phyloP scores from a whole-genome alignment of 2,329 filamentous ascomycete species.

The Aspergillus neotritici region DNA sequence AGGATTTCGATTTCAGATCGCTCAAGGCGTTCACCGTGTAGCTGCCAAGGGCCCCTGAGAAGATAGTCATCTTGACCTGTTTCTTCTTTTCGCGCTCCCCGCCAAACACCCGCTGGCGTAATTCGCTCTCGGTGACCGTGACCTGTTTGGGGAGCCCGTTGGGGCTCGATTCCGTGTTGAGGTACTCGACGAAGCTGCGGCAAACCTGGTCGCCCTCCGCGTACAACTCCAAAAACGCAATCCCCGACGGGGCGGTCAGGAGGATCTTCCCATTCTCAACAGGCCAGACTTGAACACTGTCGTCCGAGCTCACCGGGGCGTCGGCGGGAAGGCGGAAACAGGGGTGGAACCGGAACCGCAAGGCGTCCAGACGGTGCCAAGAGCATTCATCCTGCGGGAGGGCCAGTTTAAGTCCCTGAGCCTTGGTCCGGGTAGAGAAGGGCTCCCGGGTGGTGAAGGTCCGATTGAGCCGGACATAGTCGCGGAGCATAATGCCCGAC shows the following conservation, averaged over 20 bases:
- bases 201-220: constrained; percentile 75
- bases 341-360: constrained; percentile 85
- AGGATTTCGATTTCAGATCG: constrained; percentile 63
- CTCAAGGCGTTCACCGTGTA: constrained; percentile 73
- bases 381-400: constrained; percentile 74
- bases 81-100: constrained; percentile 62
- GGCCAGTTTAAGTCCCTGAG: constrained; percentile 68
- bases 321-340: constrained; percentile 83
- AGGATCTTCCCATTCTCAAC: constrained; percentile 71
- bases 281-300: constrained; percentile 78
- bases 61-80: constrained; percentile 63
- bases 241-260: constrained; percentile 71
- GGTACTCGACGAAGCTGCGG: constrained; percentile 74
- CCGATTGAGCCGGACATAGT: constrained; percentile 78
- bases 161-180: constrained; percentile 54
- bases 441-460: constrained; percentile 76
- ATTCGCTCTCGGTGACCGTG: constrained; percentile 65
- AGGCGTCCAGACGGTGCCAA: constrained; percentile 84
- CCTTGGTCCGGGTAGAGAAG: constrained; percentile 80
- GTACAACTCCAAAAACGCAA: constrained; percentile 80
- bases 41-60: constrained; percentile 68
- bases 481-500: constrained; percentile 83
- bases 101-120: constrained; percentile 66
- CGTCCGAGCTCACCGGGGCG: constrained; percentile 56
- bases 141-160: constrained; percentile 64